Evolutionary conservation across 2,329 filamentous ascomycete genomes (phyloP), one percentile per base, ranked within the genome.

Genomic region (Lasiodiplodia citricola): DNA sequence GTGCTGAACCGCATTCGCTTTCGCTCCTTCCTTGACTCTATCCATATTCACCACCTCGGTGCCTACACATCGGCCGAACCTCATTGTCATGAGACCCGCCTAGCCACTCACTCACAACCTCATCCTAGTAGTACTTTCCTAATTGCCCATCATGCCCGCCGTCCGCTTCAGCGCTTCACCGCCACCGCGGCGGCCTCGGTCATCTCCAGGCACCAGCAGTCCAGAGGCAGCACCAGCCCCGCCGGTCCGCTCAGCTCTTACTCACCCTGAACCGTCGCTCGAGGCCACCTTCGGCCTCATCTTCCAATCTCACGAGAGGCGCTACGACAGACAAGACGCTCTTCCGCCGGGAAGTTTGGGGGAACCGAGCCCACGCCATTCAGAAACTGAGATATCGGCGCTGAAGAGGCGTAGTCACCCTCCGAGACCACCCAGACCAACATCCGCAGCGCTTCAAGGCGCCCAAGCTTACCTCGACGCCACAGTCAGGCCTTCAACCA

Each of bases 141-240:
- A 8, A n/a, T 52, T 52, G 60, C 44, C 23, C 28, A 38, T 16
- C 38, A 67, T 67, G 65, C 65, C 65, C 7, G 52, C 65, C 25
- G 47, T 67, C 31, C 65, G 65, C n/a, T 58, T 67, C 65, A 67
- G 65, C 65, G 38, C 21, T 16, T 67, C 65, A 10, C 65, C 65
- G 38, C 38, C 37, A 10, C 65, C 64, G 31, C 31, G 50, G 10
- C n/a, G 38, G 8, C 25, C 52, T 14, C 52, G n/a, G 3, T 41
- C 28, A 3, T 54, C 41, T 44, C 54, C 41, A 50, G 54, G 31
- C 52, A n/a, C 23, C 54, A 37, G 41, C 65, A 38, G 31, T n/a
- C 14, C 54, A 16, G 52, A 56, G n/a, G 2, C 51, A 47, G 23
- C 54, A 6, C 31, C 38, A n/a, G 38, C 65, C 2, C 65, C 58